These are phyloP conservation scores for Chaetomium strumarium DNA, from an alignment of 2,329 filamentous ascomycete species.

Conservation along the genomic window DNA sequence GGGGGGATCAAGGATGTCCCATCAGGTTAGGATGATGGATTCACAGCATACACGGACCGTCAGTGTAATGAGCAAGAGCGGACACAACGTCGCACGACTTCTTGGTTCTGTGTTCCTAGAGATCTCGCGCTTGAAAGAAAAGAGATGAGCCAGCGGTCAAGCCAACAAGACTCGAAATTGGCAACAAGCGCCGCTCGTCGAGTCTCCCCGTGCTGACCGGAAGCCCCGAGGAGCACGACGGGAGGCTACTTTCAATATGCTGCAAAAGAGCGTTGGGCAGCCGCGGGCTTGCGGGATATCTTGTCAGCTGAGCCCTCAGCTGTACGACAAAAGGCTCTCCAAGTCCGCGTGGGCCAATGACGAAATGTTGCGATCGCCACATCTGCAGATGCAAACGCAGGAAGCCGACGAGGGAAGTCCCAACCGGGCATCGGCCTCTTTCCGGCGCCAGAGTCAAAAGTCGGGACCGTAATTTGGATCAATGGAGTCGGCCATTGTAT, in stretches of 20 bases:
- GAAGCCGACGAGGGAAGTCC: neutral
- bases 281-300: neutral
- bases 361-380: neutral
- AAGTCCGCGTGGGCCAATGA: neutral
- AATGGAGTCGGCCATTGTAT: neutral
- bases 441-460: neutral
- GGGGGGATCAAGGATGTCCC: neutral
- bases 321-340: neutral
- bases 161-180: neutral
- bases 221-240: neutral
- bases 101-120: neutral
- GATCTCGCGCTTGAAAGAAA: neutral
- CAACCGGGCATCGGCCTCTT: neutral
- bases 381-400: neutral
- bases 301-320: slow-evolving; percentile 2
- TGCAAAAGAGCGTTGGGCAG: neutral
- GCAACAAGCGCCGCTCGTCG: neutral
- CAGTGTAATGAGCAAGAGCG: neutral
- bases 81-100: slow-evolving; percentile 1
- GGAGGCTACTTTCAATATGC: slow-evolving; percentile 3
- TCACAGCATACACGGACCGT: slow-evolving; percentile 3
- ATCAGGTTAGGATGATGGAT: neutral
- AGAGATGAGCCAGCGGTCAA: neutral
- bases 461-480: neutral
- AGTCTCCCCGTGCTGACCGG: neutral